phyloP scores from a whole-genome alignment of 176 grass and related monocot species.

The Chrysopogon serrulatus region DNA sequence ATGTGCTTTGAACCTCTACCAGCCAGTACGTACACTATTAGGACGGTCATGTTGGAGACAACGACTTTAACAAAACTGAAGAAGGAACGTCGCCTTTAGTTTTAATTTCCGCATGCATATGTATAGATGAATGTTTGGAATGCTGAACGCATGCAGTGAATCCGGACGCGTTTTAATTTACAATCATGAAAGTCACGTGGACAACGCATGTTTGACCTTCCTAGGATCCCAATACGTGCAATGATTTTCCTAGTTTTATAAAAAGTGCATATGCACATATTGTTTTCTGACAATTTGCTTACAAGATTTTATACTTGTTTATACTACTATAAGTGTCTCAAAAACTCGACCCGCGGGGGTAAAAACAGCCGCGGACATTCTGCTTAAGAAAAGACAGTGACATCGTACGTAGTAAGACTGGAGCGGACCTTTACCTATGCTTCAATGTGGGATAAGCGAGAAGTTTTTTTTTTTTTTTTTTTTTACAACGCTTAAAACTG shows the following conservation, averaged over 20 bases:
- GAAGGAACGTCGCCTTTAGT: neutral
- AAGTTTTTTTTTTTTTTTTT: too few relatives aligned
- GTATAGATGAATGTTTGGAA: neutral
- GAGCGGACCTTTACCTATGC: too few relatives aligned
- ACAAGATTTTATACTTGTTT: neutral
- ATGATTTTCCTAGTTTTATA: neutral
- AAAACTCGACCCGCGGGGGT: too few relatives aligned
- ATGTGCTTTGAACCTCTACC: too few relatives aligned
- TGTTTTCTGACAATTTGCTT: neutral
- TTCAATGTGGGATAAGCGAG: too few relatives aligned
- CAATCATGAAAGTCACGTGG: neutral
- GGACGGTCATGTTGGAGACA: neutral
- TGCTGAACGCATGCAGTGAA: neutral
- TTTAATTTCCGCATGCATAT: too few relatives aligned
- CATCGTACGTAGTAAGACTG: too few relatives aligned
- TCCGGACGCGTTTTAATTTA: neutral
- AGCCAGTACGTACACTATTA: too few relatives aligned
- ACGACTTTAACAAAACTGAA: neutral
- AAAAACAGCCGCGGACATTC: too few relatives aligned
- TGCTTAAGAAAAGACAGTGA: too few relatives aligned
- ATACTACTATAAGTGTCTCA: too few relatives aligned
- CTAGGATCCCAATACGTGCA: neutral
- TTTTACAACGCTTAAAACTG: too few relatives aligned
- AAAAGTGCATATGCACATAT: neutral
- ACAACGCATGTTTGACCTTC: neutral